Evolutionary conservation across 2,329 filamentous ascomycete genomes (phyloP).

Genomic region (Aciculosporium take): DNA sequence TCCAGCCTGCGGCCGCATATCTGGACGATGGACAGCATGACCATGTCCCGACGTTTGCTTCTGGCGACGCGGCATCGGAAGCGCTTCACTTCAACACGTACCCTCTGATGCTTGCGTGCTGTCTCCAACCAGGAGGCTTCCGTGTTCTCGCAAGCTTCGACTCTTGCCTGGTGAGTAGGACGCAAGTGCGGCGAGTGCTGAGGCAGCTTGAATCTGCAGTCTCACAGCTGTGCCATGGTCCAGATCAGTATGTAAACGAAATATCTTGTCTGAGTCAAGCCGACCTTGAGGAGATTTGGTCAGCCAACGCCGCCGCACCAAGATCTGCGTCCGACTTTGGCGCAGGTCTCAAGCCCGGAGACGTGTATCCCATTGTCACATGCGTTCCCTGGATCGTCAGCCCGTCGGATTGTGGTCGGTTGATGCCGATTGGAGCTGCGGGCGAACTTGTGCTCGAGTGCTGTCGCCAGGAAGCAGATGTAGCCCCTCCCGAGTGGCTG

Average conservation of each 20-base stretch:
- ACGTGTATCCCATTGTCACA: slow-evolving; percentile 10
- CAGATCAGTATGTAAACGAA: slow-evolving; percentile 19
- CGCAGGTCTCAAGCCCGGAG: slow-evolving; percentile 9
- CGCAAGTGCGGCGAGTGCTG: not conserved
- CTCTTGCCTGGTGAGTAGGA: not conserved
- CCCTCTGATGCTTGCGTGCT: not conserved
- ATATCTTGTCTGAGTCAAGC: slow-evolving; percentile 21
- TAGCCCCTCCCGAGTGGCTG: slow-evolving; percentile 12
- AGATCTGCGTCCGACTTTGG: slow-evolving; percentile 8
- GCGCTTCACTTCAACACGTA: slow-evolving; percentile 4
- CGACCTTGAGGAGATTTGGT: slow-evolving; percentile 22
- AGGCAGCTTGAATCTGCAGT: slow-evolving; percentile 34
- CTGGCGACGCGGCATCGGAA: slow-evolving; percentile 1
- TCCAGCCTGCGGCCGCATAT: not conserved
- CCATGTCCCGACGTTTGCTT: not conserved
- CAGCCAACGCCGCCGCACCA: slow-evolving; percentile 14
- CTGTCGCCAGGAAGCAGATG: slow-evolving; percentile 1
- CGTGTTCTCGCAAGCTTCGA: not conserved
- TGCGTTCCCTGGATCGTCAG: slow-evolving; percentile 17
- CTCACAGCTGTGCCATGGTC: slow-evolving; percentile 28
- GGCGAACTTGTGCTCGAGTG: slow-evolving; percentile 27
- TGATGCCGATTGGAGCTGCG: slow-evolving; percentile 17
- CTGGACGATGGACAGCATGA: not conserved
- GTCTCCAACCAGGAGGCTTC: not conserved
- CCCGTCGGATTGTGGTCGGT: slow-evolving; percentile 11